phyloP scores from a whole-genome alignment of 2,329 filamentous ascomycete species.

The Alternaria sp. region DNA sequence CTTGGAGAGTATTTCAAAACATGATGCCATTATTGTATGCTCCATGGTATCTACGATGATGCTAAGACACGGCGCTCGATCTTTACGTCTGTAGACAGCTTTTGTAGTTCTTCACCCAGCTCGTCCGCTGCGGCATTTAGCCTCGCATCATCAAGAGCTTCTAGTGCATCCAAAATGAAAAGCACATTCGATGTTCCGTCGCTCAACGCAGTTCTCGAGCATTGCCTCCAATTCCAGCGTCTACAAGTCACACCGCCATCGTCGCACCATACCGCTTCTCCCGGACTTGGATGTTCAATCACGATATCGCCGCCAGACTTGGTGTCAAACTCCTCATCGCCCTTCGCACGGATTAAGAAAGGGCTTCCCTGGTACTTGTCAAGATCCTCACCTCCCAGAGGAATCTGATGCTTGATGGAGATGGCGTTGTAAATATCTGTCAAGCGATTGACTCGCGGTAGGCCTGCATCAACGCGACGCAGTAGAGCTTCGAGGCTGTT shows the following conservation, averaged over 20 bases:
- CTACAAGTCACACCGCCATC: conserved; percentile 51
- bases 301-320: conserved; percentile 40
- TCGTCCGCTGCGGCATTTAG: conserved; percentile 42
- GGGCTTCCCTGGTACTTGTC: conserved; percentile 51
- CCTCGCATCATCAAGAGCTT: conserved; percentile 24
- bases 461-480: conserved; percentile 43
- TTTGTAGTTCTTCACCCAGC: conserved; percentile 29
- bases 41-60: neutral
- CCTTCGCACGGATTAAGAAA: conserved; percentile 44
- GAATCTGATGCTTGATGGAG: conserved; percentile 53
- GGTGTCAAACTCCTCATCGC: conserved; percentile 48
- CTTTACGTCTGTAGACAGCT: conserved; percentile 26
- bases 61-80: neutral
- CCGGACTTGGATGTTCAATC: conserved; percentile 33
- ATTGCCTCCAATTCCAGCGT: conserved; percentile 54
- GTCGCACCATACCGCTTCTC: conserved; percentile 55
- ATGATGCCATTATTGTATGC: neutral
- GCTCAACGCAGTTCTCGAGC: conserved; percentile 48
- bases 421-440: conserved; percentile 55
- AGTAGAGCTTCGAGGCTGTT: conserved; percentile 52
- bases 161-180: conserved; percentile 48
- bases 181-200: conserved; percentile 50
- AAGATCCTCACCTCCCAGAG: conserved; percentile 52
- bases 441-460: conserved; percentile 52
- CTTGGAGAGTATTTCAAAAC: neutral